Evolutionary conservation across 306 rosid genomes (phyloP).

Genomic region (Quercus mongolica): DNA sequence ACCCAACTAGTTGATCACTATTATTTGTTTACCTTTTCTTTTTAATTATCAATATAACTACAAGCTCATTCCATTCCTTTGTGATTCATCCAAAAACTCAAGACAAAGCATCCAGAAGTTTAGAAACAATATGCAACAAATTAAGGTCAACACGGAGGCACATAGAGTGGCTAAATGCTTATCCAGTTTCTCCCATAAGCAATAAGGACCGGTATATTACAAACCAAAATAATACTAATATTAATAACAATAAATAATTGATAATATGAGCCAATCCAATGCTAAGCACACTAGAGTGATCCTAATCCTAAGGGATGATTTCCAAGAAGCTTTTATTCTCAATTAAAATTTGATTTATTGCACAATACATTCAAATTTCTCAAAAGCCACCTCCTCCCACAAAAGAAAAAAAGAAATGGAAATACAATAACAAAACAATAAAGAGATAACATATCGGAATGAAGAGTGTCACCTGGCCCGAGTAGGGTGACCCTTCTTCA

Average conservation of each 20-base stretch:
- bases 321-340: not conserved
- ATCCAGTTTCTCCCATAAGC: not conserved
- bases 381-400: not conserved
- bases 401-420: not conserved
- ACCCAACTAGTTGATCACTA: not conserved
- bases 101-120: not conserved
- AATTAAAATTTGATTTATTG: not conserved
- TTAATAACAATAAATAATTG: not conserved
- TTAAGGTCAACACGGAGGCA: not conserved
- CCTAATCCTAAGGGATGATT: not conserved
- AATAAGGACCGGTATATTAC: not conserved
- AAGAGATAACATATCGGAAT: not conserved
- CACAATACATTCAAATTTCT: not conserved
- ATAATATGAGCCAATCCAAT: not conserved
- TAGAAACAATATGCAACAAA: not conserved
- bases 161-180: not conserved
- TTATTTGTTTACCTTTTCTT: not conserved
- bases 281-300: not conserved
- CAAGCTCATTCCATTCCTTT: not conserved
- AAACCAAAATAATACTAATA: not conserved
- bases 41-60: not conserved
- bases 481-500: conserved; percentile 75
- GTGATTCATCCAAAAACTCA: not conserved
- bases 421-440: not conserved
- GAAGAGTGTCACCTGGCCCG: conserved; percentile 43